Evolutionary conservation across 1,284 basidiomycete species (phyloP).

Genomic region (Agaricales sp.): DNA sequence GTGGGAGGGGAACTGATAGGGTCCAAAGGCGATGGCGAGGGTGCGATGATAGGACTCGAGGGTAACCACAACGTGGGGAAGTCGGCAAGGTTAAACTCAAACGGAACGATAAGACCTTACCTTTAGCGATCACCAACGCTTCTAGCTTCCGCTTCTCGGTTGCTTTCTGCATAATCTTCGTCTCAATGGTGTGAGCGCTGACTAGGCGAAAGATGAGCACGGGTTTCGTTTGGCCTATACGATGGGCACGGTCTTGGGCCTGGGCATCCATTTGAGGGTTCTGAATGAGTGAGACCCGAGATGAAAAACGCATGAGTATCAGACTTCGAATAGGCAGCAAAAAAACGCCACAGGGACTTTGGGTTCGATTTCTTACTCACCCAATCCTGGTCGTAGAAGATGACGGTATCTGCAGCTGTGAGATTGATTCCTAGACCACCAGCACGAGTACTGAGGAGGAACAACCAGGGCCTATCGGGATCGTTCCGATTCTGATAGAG

Average conservation of each 20-base stretch:
- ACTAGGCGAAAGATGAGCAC: conserved; percentile 86
- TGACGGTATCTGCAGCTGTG: conserved; percentile 88
- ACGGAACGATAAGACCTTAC: conserved; percentile 24
- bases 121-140: conserved; percentile 90
- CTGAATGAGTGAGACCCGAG: conserved; percentile 26
- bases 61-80: too few species aligned
- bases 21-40: too few species aligned
- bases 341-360: background rate
- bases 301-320: background rate
- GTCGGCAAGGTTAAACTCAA: too few species aligned
- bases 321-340: background rate
- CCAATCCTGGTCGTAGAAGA: conserved; percentile 96
- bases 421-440: conserved; percentile 92
- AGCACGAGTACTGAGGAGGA: conserved; percentile 86
- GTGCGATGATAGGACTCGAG: too few species aligned
- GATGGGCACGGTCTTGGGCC: conserved; percentile 91
- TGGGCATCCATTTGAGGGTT: conserved; percentile 97
- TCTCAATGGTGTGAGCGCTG: conserved; percentile 83
- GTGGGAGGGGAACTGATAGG: too few species aligned
- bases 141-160: conserved; percentile 86
- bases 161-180: conserved; percentile 84
- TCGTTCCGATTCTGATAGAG: conserved; percentile 75
- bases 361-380: conserved; percentile 29
- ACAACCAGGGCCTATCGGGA: conserved; percentile 65
- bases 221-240: conserved; percentile 88